Base-by-base conservation (phyloP, 805 yeast species). In the Ogataea methylovora region DNA sequence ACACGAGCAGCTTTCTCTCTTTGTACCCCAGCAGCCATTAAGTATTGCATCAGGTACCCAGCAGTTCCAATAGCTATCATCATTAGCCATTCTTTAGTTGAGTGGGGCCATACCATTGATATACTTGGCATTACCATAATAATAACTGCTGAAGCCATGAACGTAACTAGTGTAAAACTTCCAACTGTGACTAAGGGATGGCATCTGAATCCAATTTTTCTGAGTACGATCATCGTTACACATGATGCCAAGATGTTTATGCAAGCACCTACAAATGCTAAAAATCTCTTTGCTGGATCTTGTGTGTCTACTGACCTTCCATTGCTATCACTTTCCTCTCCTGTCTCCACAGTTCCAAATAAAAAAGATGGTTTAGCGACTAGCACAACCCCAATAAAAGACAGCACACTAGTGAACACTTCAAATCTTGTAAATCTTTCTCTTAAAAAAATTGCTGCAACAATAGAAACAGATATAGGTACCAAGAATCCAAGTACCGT, bases 1-100 rank as follows among this genome's bases (percentile, higher is more conserved):
- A 87, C 84, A 36, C 83, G 69, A 4, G 86, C 76, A 0, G 95
- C 94, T 39, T 67, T 69, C 42, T 84, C 95, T 35, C 84, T 65
- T 53, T 85, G 94, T 32, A 87, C 70, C 1, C 95, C 96, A 8
- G 84, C 76, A 0, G 96, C 84, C 30, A 84, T 57, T 25, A 79
- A 60, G 48, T 76, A 79, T 54, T 88, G 96, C 79, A 81, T 82
- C 39, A 77, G 58, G 55, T 87, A 88, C 0, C 97, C 97, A 35
- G 83, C 68, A 2, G 80, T 40, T 3, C 95, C 95, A 38, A 85
- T 67, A 16, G 69, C 51, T 2, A 60, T 36, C 42, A 87, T 69
- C 16, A 83, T 58, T 2, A 60, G 42, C 92, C 94, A 84, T 54
- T 84, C 90, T 46, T 61, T 62, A 1, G 44, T 20, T n/a, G 72